These are phyloP conservation scores for Phytophthora hibernalis DNA, from an alignment of 352 stramenopile genomes.

Conservation along the genomic window DNA sequence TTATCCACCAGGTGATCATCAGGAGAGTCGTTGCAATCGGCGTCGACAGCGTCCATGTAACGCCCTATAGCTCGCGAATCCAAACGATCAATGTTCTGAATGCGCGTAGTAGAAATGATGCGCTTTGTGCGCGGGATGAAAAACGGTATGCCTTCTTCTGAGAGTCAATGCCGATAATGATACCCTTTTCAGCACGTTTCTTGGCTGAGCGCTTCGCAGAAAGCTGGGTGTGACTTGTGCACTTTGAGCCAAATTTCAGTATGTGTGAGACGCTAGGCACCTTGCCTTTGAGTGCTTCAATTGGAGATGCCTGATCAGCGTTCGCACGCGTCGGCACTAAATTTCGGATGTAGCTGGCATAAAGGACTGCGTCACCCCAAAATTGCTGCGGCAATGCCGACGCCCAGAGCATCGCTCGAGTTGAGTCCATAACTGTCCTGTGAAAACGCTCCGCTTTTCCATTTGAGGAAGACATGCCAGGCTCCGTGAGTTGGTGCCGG, in stretches of 20 bases:
- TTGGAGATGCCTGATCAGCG: neutral
- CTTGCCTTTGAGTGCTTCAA: conserved; percentile 1
- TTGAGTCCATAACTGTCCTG: conserved; percentile 4
- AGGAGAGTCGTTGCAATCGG: no score
- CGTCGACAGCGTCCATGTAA: no score
- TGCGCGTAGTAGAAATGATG: no score
- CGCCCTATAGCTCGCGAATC: no score
- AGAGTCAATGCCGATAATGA: no score
- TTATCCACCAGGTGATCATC: no score
- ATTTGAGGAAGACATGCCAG: conserved; percentile 10
- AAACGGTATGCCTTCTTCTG: no score
- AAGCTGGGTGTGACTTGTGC: neutral
- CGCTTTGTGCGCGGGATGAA: no score
- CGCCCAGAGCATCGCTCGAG: neutral
- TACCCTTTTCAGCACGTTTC: no score
- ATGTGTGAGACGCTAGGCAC: conserved; percentile 2
- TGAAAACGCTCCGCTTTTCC: conserved; percentile 9
- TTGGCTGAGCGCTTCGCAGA: conserved; percentile 2
- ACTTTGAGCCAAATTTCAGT: conserved; percentile 6
- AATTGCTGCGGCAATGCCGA: conserved; percentile 1
- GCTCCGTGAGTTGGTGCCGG: neutral
- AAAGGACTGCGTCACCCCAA: conserved; percentile 1
- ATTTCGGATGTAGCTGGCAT: conserved; percentile 4
- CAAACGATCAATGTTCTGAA: no score
- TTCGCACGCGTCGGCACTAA: neutral